These are phyloP conservation scores for Adiantum capillusveneris DNA, from an alignment of 75 land plant species.

Conservation along the genomic window DNA sequence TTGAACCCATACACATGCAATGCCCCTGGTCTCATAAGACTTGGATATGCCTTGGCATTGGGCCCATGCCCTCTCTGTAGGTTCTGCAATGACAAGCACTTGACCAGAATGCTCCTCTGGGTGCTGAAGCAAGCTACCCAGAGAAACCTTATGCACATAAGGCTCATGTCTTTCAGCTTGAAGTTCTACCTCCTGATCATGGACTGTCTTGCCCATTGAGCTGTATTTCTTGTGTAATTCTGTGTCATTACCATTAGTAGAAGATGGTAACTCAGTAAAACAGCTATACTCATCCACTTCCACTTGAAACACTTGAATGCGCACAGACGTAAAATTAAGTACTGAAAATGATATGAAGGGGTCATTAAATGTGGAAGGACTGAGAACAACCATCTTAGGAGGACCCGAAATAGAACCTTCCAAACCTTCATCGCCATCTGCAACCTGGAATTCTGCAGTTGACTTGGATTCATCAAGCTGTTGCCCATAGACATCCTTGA, in stretches of 20 bases:
- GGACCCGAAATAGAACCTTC: background rate
- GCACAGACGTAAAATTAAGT: background rate
- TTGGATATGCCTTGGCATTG: background rate
- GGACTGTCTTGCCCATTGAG: background rate
- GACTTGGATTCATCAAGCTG: background rate
- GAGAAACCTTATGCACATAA: background rate
- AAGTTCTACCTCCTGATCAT: background rate
- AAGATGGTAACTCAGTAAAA: background rate
- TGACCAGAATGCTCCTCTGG: background rate
- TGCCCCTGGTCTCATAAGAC: background rate
- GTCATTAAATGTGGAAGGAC: background rate
- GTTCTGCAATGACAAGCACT: background rate
- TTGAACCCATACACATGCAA: background rate
- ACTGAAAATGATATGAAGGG: background rate
- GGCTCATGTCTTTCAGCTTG: background rate
- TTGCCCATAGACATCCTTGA: slow-evolving; percentile 3
- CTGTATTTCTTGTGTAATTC: background rate
- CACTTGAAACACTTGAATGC: slow-evolving; percentile 1
- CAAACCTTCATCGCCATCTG: no score
- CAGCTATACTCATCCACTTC: background rate
- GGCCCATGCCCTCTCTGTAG: slow-evolving; percentile 1
- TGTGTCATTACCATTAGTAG: background rate
- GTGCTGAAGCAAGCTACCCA: background rate
- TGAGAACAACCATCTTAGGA: background rate
- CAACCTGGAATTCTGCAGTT: background rate